Evolutionary conservation across 345 rosid species (phyloP).

Genomic region (Brassica napus): DNA sequence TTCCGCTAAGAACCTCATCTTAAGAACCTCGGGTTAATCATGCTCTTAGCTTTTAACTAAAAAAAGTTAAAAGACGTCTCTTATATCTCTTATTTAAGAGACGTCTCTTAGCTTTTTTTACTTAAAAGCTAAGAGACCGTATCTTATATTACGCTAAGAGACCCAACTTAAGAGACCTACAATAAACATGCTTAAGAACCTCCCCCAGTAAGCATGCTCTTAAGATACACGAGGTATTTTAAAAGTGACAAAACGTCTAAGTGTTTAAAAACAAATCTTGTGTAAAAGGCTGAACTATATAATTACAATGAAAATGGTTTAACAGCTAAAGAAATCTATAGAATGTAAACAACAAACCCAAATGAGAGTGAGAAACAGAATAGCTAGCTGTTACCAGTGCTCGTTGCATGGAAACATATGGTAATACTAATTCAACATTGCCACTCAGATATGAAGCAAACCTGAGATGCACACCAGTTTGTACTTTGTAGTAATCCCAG

Average conservation of each 20-base stretch:
- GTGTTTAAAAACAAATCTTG: not conserved
- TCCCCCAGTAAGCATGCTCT: no score
- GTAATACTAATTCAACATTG: not conserved
- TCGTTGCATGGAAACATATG: not conserved
- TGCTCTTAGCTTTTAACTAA: no score
- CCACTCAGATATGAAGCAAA: not conserved
- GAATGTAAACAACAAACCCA: constrained; percentile 5
- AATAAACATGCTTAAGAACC: no score
- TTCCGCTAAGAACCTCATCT: no score
- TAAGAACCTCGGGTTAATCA: no score
- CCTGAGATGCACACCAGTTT: constrained; percentile 38
- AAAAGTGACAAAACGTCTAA: not conserved
- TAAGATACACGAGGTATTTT: not conserved
- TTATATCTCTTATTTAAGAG: no score
- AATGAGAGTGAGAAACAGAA: not conserved
- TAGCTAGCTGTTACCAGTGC: constrained; percentile 1
- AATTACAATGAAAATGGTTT: not conserved
- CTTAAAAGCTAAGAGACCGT: no score
- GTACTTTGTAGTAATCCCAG: not conserved
- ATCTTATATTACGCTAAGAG: no score
- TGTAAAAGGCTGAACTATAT: not conserved
- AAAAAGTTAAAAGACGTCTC: no score
- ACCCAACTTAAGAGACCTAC: no score
- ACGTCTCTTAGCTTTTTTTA: no score
- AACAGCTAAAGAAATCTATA: not conserved